Conservation (phyloP, 768 basidiomycete genomes). For the Lentinula detonsa region DNA sequence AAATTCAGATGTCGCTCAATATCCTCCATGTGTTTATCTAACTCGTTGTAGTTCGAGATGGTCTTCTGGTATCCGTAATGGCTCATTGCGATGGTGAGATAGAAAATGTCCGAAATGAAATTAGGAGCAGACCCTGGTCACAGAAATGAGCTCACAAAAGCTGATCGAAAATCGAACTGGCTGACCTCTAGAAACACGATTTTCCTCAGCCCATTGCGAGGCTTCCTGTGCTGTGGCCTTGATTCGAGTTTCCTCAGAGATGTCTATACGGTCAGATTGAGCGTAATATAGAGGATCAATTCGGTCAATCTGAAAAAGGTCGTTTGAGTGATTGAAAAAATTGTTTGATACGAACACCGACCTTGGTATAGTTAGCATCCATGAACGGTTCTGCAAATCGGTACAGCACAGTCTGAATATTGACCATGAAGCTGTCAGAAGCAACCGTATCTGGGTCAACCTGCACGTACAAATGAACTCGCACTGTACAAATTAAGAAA, state of each 20-base stretch:
- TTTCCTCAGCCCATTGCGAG: slow-evolving; percentile 56
- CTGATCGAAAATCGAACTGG: not conserved
- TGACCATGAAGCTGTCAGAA: slow-evolving; percentile 90
- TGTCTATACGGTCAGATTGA: slow-evolving; percentile 62
- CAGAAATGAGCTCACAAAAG: not conserved
- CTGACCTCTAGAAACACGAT: slow-evolving; percentile 39
- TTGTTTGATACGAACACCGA: slow-evolving; percentile 16
- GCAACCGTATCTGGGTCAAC: slow-evolving; percentile 85
- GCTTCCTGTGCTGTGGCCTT: slow-evolving; percentile 90
- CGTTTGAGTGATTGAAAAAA: not conserved
- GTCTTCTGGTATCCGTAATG: slow-evolving; percentile 87
- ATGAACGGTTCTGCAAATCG: slow-evolving; percentile 93
- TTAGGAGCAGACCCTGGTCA: slow-evolving; percentile 61
- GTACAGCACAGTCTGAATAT: slow-evolving; percentile 76
- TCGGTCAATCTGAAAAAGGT: slow-evolving; percentile 65
- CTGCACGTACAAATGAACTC: slow-evolving; percentile 13
- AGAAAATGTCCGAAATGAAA: slow-evolving; percentile 95
- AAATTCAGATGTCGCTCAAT: slow-evolving; percentile 71
- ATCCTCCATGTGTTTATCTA: slow-evolving; percentile 71
- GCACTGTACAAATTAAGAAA: not conserved
- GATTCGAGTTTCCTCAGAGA: slow-evolving; percentile 89
- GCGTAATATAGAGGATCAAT: slow-evolving; percentile 83
- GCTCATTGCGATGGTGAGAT: slow-evolving; percentile 77
- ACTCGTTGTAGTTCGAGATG: slow-evolving; percentile 67
- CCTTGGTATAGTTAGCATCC: slow-evolving; percentile 87